These are phyloP conservation scores for Mallotus nudiflorus DNA, from an alignment of 345 rosid species.

Conservation along the genomic window DNA sequence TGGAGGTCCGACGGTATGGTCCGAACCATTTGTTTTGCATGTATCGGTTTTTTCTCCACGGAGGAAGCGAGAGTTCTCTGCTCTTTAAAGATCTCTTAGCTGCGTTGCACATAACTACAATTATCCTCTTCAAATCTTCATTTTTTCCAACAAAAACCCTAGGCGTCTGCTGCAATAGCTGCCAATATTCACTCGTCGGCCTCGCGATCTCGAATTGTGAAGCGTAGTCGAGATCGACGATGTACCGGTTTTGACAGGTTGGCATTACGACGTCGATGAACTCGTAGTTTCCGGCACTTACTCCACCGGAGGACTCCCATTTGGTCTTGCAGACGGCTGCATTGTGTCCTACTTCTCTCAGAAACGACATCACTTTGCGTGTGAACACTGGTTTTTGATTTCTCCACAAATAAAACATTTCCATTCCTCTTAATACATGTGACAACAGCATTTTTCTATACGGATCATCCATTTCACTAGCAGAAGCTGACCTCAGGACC, in stretches of 20 bases:
- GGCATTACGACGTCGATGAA: slow-evolving; percentile 66
- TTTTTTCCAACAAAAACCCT: slow-evolving; percentile 53
- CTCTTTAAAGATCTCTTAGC: slow-evolving; percentile 65
- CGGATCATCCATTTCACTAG: slow-evolving; percentile 43
- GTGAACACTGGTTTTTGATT: slow-evolving; percentile 38
- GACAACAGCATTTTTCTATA: slow-evolving; percentile 41
- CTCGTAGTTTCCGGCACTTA: slow-evolving; percentile 69
- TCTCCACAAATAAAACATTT: slow-evolving; percentile 37
- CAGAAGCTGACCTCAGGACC: slow-evolving; percentile 4
- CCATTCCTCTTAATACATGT: slow-evolving; percentile 51
- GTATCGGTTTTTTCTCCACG: slow-evolving; percentile 91
- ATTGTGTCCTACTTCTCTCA: slow-evolving; percentile 71
- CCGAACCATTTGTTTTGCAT: slow-evolving; percentile 91
- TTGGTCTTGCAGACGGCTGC: slow-evolving; percentile 88
- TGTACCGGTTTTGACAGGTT: slow-evolving; percentile 42
- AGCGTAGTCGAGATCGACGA: slow-evolving; percentile 74
- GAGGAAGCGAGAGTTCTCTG: slow-evolving; percentile 64
- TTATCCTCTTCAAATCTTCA: slow-evolving; percentile 64
- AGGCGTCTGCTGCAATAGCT: slow-evolving; percentile 48
- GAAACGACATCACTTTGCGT: slow-evolving; percentile 59
- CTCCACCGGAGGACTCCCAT: slow-evolving; percentile 65
- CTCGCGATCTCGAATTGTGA: slow-evolving; percentile 84
- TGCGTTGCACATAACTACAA: slow-evolving; percentile 55
- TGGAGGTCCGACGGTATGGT: slow-evolving; percentile 60
- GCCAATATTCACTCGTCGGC: slow-evolving; percentile 60